Base-by-base conservation (phyloP, 768 basidiomycete species). In the Cystofilobasidium macerans region DNA sequence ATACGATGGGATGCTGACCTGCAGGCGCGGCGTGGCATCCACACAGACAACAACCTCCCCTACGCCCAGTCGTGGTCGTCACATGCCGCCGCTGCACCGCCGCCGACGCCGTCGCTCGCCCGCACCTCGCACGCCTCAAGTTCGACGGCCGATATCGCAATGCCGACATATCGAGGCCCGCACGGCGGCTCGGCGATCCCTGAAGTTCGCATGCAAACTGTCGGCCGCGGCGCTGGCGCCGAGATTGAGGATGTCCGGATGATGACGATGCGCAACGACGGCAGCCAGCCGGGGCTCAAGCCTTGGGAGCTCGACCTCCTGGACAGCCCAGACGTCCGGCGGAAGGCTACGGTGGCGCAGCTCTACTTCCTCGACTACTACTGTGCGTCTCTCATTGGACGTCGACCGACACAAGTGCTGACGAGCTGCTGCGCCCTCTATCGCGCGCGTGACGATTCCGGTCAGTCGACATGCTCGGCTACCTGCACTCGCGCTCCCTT, bases 341-440 rank as follows among this genome's bases (percentile, higher is more conserved):
- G 95, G 63, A 98, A 99, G 76, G 88, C 94, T 1, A 97, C 93
- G 1, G 90, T 99, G 13, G 92, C 93, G 24, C 95, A 99, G 74
- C 83, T 99, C 54, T 99, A 89, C 79, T 97, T 97, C 78, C 83
- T 95, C 59, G 94, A 98, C 77, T 98, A 99, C 75, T 99, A 99
- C 78, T 99, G 74, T 73, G 43, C 59, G 73, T 59, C 36, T 57
- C 28, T 12, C 16, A n/a, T 38, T 6, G 18, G 3, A n/a, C n/a
- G n/a, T n/a, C n/a, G n/a, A n/a, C n/a, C n/a, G n/a, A n/a, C n/a
- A n/a, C n/a, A n/a, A n/a, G n/a, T n/a, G 20, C 16, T 62, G 33
- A 56, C 9, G 3, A 54, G 1, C 28, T 6, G 20, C 51, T 32
- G 26, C 16, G 28, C 24, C 9, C 18, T 8, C 18, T 32, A 3